Base-by-base conservation (phyloP, 805 yeast species). In the Kodamaea jinghongensis region DNA sequence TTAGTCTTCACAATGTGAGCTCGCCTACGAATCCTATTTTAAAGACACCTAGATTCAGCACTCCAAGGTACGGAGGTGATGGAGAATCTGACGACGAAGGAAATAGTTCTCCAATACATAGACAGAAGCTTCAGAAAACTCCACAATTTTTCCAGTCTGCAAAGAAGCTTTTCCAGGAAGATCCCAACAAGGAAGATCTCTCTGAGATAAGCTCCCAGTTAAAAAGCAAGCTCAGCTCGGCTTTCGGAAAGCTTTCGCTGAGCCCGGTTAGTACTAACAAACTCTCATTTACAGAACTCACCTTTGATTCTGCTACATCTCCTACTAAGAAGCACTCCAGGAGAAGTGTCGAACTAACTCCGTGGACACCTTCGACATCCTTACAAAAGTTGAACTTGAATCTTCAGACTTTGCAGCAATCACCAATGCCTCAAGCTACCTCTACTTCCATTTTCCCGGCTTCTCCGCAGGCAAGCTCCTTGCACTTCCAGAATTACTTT, bases 91-190 rank as follows among this genome's bases (percentile, higher is more conserved):
- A 38, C 28, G 36, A 38, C 17, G 42, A 38, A 10, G 31, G 12
- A 4, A 38, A 28, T n/a, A 38, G 38, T n/a, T 39, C 42, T 6
- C 38, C 38, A 2, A 15, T 14, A n/a, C 38, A 31, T 12, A 30
- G 33, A 8, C 35, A 28, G n/a, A 65, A 66, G 43, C 47, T 64
- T 23, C 61, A 60, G 45, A 62, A 61, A 36, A 65, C 71, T 12
- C 71, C 73, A 4, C 67, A 61, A 48, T 69, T 50, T 44, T 66
- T 68, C 45, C 60, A 67, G 23, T 63, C 70, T 2, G 73, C 70
- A 4, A 60, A 56, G 38, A 60, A 61, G 36, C 53, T 67, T 15
- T 67, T 66, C 37, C 52, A 51, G 22, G 67, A 61, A 13, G 68
- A 62, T 9, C 51, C 51, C 17, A 51, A 44, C 30, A 55, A 51